phyloP scores from a whole-genome alignment of 1,139 yeast species.

The Suhomyces ambrosiae region DNA sequence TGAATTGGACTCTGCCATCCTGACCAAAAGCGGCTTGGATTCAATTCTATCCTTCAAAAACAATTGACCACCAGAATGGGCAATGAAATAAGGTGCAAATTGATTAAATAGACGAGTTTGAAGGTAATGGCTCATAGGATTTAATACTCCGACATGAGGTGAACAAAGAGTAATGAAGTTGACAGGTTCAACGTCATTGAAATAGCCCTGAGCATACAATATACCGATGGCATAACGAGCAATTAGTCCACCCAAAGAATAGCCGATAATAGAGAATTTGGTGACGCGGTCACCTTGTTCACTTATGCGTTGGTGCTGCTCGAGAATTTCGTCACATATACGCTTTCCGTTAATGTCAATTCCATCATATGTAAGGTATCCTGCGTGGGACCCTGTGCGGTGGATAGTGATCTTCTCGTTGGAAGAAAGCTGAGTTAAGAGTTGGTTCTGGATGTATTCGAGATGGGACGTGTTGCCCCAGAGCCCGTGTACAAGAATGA shows the following conservation, averaged over 20 bases:
- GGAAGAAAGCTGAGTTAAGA: neutral
- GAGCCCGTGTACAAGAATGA: constrained; percentile 77
- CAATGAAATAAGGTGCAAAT: constrained; percentile 62
- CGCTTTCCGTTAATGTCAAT: constrained; percentile 82
- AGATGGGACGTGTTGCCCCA: constrained; percentile 81
- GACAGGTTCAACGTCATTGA: constrained; percentile 51
- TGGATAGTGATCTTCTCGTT: constrained; percentile 49
- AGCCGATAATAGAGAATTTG: constrained; percentile 72
- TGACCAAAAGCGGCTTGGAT: constrained; percentile 53
- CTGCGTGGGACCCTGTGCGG: constrained; percentile 63
- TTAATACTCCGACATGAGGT: constrained; percentile 79
- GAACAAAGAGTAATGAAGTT: constrained; percentile 75
- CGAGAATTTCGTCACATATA: constrained; percentile 66
- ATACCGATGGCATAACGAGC: constrained; percentile 78
- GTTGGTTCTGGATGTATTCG: constrained; percentile 48
- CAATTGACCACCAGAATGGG: constrained; percentile 72
- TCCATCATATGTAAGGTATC: constrained; percentile 80
- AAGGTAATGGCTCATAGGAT: constrained; percentile 53
- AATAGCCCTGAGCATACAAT: constrained; percentile 54
- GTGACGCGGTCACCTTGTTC: constrained; percentile 34
- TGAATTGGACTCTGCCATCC: constrained; percentile 66
- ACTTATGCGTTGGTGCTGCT: constrained; percentile 41
- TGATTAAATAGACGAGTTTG: constrained; percentile 55
- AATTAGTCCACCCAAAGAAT: constrained; percentile 81
- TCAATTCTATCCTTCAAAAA: constrained; percentile 55